Conservation (phyloP, 2,329 filamentous ascomycete genomes). For the Colletotrichum tabaci region DNA sequence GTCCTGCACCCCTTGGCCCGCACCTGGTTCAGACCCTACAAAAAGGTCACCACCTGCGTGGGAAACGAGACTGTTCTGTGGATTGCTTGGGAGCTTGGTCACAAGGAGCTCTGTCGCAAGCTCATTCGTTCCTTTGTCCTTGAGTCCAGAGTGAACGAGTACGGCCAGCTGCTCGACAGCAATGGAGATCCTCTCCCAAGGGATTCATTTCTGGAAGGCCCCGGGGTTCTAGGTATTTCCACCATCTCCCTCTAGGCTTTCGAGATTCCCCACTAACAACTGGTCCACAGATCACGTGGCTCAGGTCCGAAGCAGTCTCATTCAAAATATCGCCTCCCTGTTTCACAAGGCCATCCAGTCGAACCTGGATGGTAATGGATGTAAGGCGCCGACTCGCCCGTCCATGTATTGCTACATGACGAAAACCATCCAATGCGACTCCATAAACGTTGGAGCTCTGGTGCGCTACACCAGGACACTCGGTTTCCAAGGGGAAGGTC, state of each 20-base stretch:
- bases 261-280: not conserved
- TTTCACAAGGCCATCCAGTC: not conserved
- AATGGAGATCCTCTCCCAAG: not conserved
- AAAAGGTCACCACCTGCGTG: not conserved
- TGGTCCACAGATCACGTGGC: not conserved
- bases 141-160: not conserved
- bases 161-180: not conserved
- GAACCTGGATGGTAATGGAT: not conserved
- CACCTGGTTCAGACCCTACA: not conserved
- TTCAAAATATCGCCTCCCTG: not conserved
- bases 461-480: not conserved
- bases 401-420: not conserved
- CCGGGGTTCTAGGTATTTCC: not conserved
- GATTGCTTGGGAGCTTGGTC: slow-evolving; percentile 20
- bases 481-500: not conserved
- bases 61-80: not conserved
- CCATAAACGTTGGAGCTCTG: not conserved
- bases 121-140: not conserved
- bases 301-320: not conserved
- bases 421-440: not conserved
- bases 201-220: not conserved
- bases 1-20: not conserved
- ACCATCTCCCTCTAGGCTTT: accelerated
- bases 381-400: not conserved
- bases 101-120: not conserved